Base-by-base conservation (phyloP, 306 rosid genomes). In the Lablab purpureus region DNA sequence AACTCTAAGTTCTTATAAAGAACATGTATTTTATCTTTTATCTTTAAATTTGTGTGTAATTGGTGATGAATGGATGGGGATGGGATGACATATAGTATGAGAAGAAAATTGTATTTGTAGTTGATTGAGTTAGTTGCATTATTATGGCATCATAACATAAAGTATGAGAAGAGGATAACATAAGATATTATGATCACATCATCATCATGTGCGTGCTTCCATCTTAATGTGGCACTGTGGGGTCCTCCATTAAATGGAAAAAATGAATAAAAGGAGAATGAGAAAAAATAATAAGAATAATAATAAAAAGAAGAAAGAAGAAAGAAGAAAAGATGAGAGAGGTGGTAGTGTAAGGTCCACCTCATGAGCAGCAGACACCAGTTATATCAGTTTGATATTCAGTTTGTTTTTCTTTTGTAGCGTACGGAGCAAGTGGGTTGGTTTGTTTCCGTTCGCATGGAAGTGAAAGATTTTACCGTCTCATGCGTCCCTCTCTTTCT, bases 371-470 rank as follows among this genome's bases (percentile, higher is more conserved):
- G 75, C 75, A 80, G 75, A 83, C 83, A 77, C 87, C 83, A 59
- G 81, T 83, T 82, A 51, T 71, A 75, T 77, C 81, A 78, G 84
- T 70, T 83, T 81, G 78, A 87, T 81, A 77, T 78, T 32, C 84
- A 85, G 89, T 83, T 85, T 83, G 87, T 81, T 78, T 67, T 84
- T 83, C 74, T 78, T 78, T 71, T 62, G 84, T 80, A 58, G 80
- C 71, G 81, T 83, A 81, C 83, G 83, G 81, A 68, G 81, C 86
- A 81, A 85, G 86, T 78, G 85, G 86, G 84, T 41, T 73, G 79
- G 50, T 65, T 83, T 54, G 72, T 72, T 71, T 71, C 37, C 43
- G 68, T 71, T 75, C 66, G 12, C 22, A 28, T 55, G 19, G 85
- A 83, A 72, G 65, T 71, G 82, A 54, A 71, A 54, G 65, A 51